Percentiles rank a stretch among this genome's conserved stretches.
Conservation (phyloP, 2,329 filamentous ascomycete genomes). For the Ilyonectria robusta region DNA sequence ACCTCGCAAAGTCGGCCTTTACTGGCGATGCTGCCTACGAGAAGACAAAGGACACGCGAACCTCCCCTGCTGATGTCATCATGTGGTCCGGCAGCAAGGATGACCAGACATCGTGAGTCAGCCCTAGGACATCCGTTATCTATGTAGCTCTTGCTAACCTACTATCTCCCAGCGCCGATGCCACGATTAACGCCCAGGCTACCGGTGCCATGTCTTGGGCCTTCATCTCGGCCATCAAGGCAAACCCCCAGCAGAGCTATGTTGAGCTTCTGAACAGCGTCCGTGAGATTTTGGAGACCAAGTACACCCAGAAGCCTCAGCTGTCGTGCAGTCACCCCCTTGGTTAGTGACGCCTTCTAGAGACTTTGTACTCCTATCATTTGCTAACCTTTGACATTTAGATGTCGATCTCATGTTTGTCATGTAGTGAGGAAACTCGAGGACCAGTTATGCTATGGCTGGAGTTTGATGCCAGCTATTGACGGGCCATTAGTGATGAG, state of each 20-base stretch:
- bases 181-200: constrained; percentile 87
- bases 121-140: constrained; percentile 14
- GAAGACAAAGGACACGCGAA: constrained; percentile 88
- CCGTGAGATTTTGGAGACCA: constrained; percentile 86
- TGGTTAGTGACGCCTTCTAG: constrained; percentile 70
- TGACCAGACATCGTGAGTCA: constrained; percentile 82
- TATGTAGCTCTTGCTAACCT: constrained; percentile 38
- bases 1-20: constrained; percentile 89
- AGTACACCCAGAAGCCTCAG: constrained; percentile 96
- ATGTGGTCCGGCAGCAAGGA: constrained; percentile 99
- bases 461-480: not conserved
- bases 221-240: constrained; percentile 91
- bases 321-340: constrained; percentile 95
- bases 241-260: constrained; percentile 96
- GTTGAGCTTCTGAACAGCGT: constrained; percentile 96
- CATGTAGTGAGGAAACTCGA: constrained; percentile 62
- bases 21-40: constrained; percentile 84
- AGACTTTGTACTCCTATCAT: not conserved
- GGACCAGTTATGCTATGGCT: not conserved
- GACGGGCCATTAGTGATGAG: constrained; percentile 9
- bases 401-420: constrained; percentile 78
- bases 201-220: constrained; percentile 99
- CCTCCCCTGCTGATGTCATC: constrained; percentile 93
- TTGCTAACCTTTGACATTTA: constrained; percentile 48
- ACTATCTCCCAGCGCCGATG: constrained; percentile 78